Base-by-base conservation (phyloP, 2,329 filamentous ascomycete genomes). In the Penicillium sclerotiorum region DNA sequence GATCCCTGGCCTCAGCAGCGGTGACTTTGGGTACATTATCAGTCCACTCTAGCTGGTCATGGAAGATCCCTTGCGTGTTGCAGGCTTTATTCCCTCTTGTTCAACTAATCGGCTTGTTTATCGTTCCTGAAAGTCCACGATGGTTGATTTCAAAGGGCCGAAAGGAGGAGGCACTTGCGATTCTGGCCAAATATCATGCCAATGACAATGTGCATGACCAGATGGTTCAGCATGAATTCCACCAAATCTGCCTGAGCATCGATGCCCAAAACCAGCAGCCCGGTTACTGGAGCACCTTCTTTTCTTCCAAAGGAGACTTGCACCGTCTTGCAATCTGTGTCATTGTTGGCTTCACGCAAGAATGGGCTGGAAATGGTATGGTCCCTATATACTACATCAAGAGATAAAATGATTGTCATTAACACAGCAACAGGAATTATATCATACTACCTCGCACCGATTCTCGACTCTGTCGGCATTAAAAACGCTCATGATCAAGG, bases 111-210 rank as follows among this genome's bases (percentile, higher is more conserved):
- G 68, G 76, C 17, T 72, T 78, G 3, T 82, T 76, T 47, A 76
- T 84, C 56, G 70, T 86, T 1, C 83, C 84, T 0, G 84, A 87
- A 59, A 84, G 80, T 2, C 84, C 84, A 1, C 70, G 84, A 48
- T 86, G 82, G 82, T 71, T 85, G 15, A 80, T 83, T 47, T 78
- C 80, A 38, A 78, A 82, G 46, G 78, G 81, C 52, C 77, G 80
- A 11, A 74, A 78, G 12, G 80, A 84, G 18, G 75, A 85, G 55
- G 82, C 81, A 1, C 70, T 80, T n/a, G 68, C 74, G 4, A 77
- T 81, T 4, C 74, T 89, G 50, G 75, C 79, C 7, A 80, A 79
- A 53, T 83, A 81, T 58, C 84, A 86, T 43, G 83, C 81, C 1
- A 76, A 82, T 57, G 73, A 74, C 1, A 67, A 73, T 37, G 47